phyloP scores from a whole-genome alignment of 306 rosid species.

The Lathyrus tuberosus region DNA sequence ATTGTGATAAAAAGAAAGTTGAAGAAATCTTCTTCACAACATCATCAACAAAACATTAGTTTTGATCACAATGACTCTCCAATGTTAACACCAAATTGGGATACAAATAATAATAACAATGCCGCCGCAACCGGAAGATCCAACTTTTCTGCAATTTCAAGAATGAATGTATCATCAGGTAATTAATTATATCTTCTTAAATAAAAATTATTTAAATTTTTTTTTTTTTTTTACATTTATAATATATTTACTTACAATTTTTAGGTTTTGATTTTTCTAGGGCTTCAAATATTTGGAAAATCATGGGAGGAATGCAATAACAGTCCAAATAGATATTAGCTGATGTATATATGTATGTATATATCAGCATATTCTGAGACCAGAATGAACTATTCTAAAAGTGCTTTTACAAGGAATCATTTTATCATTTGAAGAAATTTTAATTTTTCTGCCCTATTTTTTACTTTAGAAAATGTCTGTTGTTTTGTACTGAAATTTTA shows the following conservation, averaged over 20 bases:
- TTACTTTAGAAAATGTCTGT: slow-evolving; percentile 32
- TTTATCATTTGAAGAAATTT: slow-evolving; percentile 21
- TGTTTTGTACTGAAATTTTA: slow-evolving; percentile 31
- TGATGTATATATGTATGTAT: neutral
- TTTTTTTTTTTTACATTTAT: neutral
- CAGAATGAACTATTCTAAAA: slow-evolving; percentile 16
- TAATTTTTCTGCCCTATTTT: slow-evolving; percentile 43
- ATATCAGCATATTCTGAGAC: slow-evolving; percentile 23
- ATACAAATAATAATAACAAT: slow-evolving; percentile 35
- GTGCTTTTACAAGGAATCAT: slow-evolving; percentile 42
- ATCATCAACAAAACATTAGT: slow-evolving; percentile 39
- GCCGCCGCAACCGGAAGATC: slow-evolving; percentile 26
- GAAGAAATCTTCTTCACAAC: slow-evolving; percentile 41
- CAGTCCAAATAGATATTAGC: slow-evolving; percentile 40
- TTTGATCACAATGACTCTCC: slow-evolving; percentile 43
- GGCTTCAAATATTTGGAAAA: slow-evolving; percentile 56
- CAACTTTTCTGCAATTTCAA: slow-evolving; percentile 41
- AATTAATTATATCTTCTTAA: neutral
- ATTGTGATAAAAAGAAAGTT: slow-evolving; percentile 53
- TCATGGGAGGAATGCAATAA: slow-evolving; percentile 53
- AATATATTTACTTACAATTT: neutral
- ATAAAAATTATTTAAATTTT: neutral
- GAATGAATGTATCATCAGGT: slow-evolving; percentile 53
- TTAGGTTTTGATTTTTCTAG: slow-evolving; percentile 36
- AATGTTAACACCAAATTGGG: slow-evolving; percentile 64